Base-by-base conservation (phyloP, 2,329 filamentous ascomycete species). In the Epichloe uncinata region DNA sequence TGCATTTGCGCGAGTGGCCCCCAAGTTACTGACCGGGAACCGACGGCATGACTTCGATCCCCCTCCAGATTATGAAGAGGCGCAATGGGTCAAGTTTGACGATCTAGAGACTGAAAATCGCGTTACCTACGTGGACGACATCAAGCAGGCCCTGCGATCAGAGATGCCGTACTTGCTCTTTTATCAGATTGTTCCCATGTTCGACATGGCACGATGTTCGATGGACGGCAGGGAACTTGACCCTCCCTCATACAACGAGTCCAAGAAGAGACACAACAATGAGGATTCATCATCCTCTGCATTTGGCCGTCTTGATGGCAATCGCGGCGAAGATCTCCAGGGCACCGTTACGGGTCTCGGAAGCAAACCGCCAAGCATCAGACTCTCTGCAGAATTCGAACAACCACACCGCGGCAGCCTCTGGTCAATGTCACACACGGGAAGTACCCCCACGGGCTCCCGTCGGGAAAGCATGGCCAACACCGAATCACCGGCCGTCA, bases 121-220 rank as follows among this genome's bases (percentile, higher is more conserved):
- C 26, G 84, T 97, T 3, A 75, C 74, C 0, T 75, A 84, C 49
- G 82, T 96, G 45, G 80, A 94, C 59, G 84, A 96, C 54, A 79
- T 83, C 57, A 82, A 86, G 53, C 69, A 84, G 56, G 84, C 87
- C 0, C 69, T 97, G 46, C 84, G 80, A 56, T 77, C 84, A n/a
- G 90, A 96, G 64, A 94, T 88, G 64, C 91, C 93, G 0, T 97
- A 97, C 63, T 76, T 97, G 6, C 73, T 98, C 0, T 97, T 97
- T 66, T 98, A 96, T 61, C 91, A 96, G 64, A 87, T 97, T 40
- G 78, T 94, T 33, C 90, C 91, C 0, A 88, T 94, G 60, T 79
- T 87, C 33, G 85, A 90, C 50, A 77, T 84, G 7, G 70, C 73
- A 1, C 61, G 69, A 1, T 67, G 70, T 12, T 74, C 74, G 5